phyloP scores from a whole-genome alignment of 1,139 yeast species.

The Candida freyschussii region DNA sequence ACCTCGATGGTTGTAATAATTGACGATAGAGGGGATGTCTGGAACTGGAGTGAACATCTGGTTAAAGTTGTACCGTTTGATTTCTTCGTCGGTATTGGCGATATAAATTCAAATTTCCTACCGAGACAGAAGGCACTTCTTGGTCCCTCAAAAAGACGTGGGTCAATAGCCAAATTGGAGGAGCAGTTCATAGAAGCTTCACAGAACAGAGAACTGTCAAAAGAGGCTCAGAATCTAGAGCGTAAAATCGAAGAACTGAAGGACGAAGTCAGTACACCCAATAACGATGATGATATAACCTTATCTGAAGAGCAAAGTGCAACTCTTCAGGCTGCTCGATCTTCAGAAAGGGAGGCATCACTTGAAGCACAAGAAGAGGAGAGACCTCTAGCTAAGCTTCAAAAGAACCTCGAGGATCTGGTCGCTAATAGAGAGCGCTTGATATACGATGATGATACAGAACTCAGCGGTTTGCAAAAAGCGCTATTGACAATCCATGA shows the following conservation, averaged over 20 bases:
- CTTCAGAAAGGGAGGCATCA: conserved; percentile 32
- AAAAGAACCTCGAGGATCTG: conserved; percentile 65
- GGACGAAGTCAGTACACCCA: conserved; percentile 18
- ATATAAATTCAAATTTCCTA: conserved; percentile 86
- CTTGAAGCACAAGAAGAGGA: conserved; percentile 40
- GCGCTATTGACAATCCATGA: conserved; percentile 62
- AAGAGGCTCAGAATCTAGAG: conserved; percentile 23
- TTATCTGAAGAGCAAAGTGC: conserved; percentile 30
- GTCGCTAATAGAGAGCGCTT: conserved; percentile 48
- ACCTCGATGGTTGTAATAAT: conserved; percentile 95
- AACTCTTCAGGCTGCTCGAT: conserved; percentile 29
- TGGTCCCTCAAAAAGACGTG: conserved; percentile 59
- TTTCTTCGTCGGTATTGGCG: conserved; percentile 96
- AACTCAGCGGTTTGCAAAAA: conserved; percentile 56
- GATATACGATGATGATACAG: conserved; percentile 76
- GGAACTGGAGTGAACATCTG: conserved; percentile 95
- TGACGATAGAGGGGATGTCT: conserved; percentile 97
- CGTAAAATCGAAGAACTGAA: conserved; percentile 29
- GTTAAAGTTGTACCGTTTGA: conserved; percentile 93
- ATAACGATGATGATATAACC: conserved; percentile 25
- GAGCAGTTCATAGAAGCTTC: conserved; percentile 27
- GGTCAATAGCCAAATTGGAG: conserved; percentile 42
- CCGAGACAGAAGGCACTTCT: conserved; percentile 74
- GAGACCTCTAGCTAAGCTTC: conserved; percentile 81
- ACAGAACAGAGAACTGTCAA: conserved; percentile 14